Base-by-base conservation (phyloP, 495 filamentous ascomycete species). In the Penicillium egyptiacum region DNA sequence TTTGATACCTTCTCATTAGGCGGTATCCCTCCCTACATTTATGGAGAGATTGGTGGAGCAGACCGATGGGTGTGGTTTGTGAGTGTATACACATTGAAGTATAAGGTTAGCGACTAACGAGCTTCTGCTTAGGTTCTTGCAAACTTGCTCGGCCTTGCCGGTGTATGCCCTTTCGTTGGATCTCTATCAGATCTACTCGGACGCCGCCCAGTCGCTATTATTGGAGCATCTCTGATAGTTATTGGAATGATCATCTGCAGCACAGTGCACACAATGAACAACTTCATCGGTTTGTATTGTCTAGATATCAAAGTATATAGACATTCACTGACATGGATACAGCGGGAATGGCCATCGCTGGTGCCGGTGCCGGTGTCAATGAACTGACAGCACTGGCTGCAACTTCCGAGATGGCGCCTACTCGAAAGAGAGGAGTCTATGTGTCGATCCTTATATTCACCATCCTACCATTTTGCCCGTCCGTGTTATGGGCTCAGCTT, bases 11-110 rank as follows among this genome's bases (percentile, higher is more conserved):
- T n/a, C 39, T 14, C 16, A 5, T 7, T 16, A 80, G 81, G 81
- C 19, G 82, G 79, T 10, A 80, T 86, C 54, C 83, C 83, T 30
- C 85, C 85, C 0, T 79, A 82, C 65, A 86, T 90, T 47, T 88
- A 88, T 64, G 63, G 70, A 10, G 79, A 83, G 17, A 84, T 91
- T 59, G 87, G 86, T 20, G 87, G 87, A 43, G 64, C 75, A 10
- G 82, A 87, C 65, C 72, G 84, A 61, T 90, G 83, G 83, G 76
- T 87, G n/a, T 90, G 87, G 87, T 84, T 89, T 75, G 80, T 80
- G 64, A 37, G 77, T 57, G 53, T 2, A 48, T 17, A 23, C 22
- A n/a, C 9, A 20, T 20, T 14, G 2, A 28, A 16, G 26, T 12
- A 7, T 6, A 5, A 5, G 12, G 23, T 17, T 5, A 37, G 45